Percentiles rank a stretch among this genome's conserved stretches.
These are phyloP conservation scores for Lophiotrema nucula DNA, from an alignment of 495 filamentous ascomycete genomes.

Conservation along the genomic window DNA sequence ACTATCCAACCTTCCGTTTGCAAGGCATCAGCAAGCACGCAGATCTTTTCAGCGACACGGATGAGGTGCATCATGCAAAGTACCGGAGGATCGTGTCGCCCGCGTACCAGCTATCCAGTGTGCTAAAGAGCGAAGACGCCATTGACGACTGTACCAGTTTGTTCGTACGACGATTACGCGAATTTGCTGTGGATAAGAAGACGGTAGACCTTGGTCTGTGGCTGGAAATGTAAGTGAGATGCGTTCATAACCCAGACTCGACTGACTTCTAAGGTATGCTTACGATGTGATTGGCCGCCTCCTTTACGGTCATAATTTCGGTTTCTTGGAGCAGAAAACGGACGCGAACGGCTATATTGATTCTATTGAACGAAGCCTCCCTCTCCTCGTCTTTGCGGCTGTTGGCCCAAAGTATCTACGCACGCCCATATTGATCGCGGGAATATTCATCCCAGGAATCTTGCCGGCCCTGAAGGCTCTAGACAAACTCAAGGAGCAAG, in stretches of 20 bases:
- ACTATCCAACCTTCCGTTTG: background rate
- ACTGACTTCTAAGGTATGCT: constrained; percentile 44
- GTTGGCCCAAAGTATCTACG: background rate
- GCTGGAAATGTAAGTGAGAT: constrained; percentile 11
- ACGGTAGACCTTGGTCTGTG: constrained; percentile 14
- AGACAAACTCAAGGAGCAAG: background rate
- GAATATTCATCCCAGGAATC: background rate
- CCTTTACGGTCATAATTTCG: constrained; percentile 62
- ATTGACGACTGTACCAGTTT: constrained; percentile 1
- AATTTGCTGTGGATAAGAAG: constrained; percentile 4
- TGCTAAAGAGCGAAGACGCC: constrained; percentile 13
- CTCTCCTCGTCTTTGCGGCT: background rate
- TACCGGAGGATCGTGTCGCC: constrained; percentile 5
- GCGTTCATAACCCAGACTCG: background rate
- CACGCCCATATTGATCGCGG: background rate
- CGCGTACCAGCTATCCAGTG: constrained; percentile 6
- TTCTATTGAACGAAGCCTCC: background rate
- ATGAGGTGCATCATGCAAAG: constrained; percentile 6
- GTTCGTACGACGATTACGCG: constrained; percentile 1
- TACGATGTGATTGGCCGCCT: constrained; percentile 67
- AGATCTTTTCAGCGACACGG: constrained; percentile 10
- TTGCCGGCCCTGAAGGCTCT: background rate
- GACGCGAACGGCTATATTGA: constrained; percentile 50
- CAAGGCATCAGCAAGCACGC: constrained; percentile 1
- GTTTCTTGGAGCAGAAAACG: constrained; percentile 22